Percentiles rank a stretch among this genome's conserved stretches.
phyloP scores from a whole-genome alignment of 306 rosid species.

The Benincasa hispida region DNA sequence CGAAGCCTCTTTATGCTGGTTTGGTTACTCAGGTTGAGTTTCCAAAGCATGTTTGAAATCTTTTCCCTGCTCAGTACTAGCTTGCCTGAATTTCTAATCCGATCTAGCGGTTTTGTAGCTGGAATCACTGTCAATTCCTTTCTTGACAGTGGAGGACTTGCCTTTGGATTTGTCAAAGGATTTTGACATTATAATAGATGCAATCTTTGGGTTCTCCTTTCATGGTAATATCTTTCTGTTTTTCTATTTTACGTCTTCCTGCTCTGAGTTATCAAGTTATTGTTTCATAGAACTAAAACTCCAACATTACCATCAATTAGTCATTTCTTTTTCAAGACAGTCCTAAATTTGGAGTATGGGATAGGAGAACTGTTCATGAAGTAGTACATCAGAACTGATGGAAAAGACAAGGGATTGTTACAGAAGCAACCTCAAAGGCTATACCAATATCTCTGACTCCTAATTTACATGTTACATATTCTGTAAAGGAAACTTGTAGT shows the following conservation, averaged over 20 bases:
- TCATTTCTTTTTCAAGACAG: background rate
- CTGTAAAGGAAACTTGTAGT: background rate
- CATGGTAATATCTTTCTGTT: conserved; percentile 43
- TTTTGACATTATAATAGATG: conserved; percentile 66
- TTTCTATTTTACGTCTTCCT: background rate
- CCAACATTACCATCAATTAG: background rate
- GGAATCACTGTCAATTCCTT: conserved; percentile 73
- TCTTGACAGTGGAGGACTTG: conserved; percentile 69
- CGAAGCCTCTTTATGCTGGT: conserved; percentile 73
- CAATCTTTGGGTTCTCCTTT: conserved; percentile 93
- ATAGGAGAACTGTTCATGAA: background rate
- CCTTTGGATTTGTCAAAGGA: conserved; percentile 52
- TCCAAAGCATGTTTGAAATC: background rate
- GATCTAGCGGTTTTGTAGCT: conserved; percentile 45
- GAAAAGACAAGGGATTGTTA: background rate
- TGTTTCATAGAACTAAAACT: background rate
- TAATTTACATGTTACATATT: background rate
- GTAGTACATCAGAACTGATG: background rate
- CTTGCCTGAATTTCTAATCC: conserved; percentile 17
- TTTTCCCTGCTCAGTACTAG: background rate
- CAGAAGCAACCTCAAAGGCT: background rate
- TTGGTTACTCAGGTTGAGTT: conserved; percentile 67
- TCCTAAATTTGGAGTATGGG: background rate
- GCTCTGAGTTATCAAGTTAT: background rate
- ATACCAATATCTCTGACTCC: background rate